Base-by-base conservation (phyloP, 2,329 filamentous ascomycete genomes). In the Amylocarpus encephaloides region DNA sequence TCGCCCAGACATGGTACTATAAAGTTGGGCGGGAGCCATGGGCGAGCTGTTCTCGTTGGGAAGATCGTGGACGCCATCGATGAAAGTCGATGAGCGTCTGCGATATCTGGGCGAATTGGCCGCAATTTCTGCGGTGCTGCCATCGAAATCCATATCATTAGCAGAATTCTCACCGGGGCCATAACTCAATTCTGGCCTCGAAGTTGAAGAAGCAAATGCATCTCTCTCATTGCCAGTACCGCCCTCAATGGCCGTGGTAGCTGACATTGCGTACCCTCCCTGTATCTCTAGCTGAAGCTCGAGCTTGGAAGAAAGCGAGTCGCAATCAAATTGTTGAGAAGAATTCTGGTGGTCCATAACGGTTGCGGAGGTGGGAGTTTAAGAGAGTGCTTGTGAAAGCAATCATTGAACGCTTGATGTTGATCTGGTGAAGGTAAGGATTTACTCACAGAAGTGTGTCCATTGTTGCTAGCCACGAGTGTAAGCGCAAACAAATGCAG, bases 1-100 rank as follows among this genome's bases (percentile, higher is more conserved):
- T 38, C 93, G 83, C 43, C 93, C 93, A 43, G 92, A 97, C 78
- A 97, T 95, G 47, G 93, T 98, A 68, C 90, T 96, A 73, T 98
- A 98, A 41, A 98, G 78, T 72, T 98, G 93, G 59, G 93, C 93
- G 29, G 93, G 93, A 5, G 93, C 93, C 79, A 95, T 81, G 61
- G 92, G 80, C 51, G 59, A 59, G 15, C 78, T 76, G 42, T 61
- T 75, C 62, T 89, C 89, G 66, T 91, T 86, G 7, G 88, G 82
- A 48, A 95, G 77, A 74, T 97, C 92, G 71, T 97, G 92, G 63
- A 97, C 96, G 58, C 88, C 92, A 75, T 97, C 93, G 63, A 96
- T 91, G 68, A 94, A 95, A 34, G 91, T 96, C 60, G 90, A 96
- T 62, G 92, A 96, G 71, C 89, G 88, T 63, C 93, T 85, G 57